phyloP scores from a whole-genome alignment of 2,329 filamentous ascomycete species.

The Lojkania enalia region DNA sequence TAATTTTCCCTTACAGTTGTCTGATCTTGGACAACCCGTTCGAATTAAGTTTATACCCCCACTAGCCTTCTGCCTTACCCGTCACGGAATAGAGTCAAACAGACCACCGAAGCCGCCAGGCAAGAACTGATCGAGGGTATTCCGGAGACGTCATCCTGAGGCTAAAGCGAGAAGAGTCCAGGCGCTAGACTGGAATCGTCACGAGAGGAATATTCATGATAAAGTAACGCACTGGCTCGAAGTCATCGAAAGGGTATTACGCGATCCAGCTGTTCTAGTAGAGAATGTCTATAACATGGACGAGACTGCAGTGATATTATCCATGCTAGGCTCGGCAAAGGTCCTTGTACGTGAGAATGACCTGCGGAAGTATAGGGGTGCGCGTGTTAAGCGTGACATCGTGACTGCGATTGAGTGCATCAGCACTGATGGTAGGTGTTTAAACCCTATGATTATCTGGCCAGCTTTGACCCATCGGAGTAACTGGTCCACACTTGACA shows the following conservation, averaged over 20 bases:
- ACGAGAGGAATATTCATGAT: constrained; percentile 18
- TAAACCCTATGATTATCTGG: constrained; percentile 16
- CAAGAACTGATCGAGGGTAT: constrained; percentile 15
- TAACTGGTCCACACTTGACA: constrained; percentile 7
- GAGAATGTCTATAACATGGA: constrained; percentile 2
- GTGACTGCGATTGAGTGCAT: constrained; percentile 18
- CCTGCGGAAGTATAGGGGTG: constrained; percentile 14
- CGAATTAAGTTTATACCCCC: constrained; percentile 10
- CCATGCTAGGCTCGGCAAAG: neutral
- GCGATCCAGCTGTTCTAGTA: neutral
- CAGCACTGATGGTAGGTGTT: constrained; percentile 15
- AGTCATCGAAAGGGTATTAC: neutral
- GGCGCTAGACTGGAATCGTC: constrained; percentile 18
- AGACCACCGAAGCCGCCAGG: constrained; percentile 11
- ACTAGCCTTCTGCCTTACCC: constrained; percentile 8
- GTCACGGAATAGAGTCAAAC: constrained; percentile 8
- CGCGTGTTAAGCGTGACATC: constrained; percentile 16
- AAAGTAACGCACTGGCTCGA: neutral
- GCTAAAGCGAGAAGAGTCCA: constrained; percentile 12
- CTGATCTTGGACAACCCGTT: constrained; percentile 13
- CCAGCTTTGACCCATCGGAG: constrained; percentile 13
- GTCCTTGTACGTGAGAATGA: constrained; percentile 16
- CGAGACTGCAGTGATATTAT: neutral
- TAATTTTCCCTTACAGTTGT: constrained; percentile 17
- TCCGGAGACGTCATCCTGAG: constrained; percentile 17